A percentile compares a stretch with the other conserved stretches of the same genome.
phyloP scores from a whole-genome alignment of 73 alveolate species.

The Paramecium tetraurelia region DNA sequence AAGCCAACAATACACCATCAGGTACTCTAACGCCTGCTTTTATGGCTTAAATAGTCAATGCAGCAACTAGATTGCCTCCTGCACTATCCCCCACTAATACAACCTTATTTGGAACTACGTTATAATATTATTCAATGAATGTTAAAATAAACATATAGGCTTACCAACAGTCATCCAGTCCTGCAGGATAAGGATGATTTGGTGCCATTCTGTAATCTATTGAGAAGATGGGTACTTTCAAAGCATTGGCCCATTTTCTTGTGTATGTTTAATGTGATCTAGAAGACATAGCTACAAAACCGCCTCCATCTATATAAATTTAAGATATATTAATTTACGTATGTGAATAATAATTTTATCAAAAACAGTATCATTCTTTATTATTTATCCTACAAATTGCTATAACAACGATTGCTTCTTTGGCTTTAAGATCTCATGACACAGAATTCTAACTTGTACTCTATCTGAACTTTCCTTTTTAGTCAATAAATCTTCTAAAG shows the following conservation, averaged over 20 bases:
- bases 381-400: neutral
- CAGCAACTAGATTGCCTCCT: slow-evolving; percentile 94
- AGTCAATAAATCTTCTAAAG: neutral
- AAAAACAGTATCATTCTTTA: neutral
- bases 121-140: slow-evolving; percentile 69
- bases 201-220: slow-evolving; percentile 96
- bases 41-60: slow-evolving; percentile 68
- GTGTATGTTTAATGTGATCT: slow-evolving; percentile 87
- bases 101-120: slow-evolving; percentile 73
- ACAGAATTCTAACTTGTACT: slow-evolving; percentile 31
- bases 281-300: slow-evolving; percentile 94
- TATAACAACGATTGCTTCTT: neutral
- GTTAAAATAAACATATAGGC: slow-evolving; percentile 88
- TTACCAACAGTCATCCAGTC: slow-evolving; percentile 93
- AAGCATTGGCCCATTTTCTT: slow-evolving; percentile 84
- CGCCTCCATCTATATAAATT: slow-evolving; percentile 85
- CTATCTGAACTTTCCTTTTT: neutral
- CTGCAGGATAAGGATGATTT: slow-evolving; percentile 88
- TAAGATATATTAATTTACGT: slow-evolving; percentile 31
- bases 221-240: slow-evolving; percentile 86
- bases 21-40: slow-evolving; percentile 78
- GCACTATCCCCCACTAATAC: slow-evolving; percentile 98
- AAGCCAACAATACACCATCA: slow-evolving; percentile 73
- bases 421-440: neutral
- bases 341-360: slow-evolving; percentile 82